These are phyloP conservation scores for Globisporangium emineosum DNA, from an alignment of 352 stramenopile species.

Conservation along the genomic window DNA sequence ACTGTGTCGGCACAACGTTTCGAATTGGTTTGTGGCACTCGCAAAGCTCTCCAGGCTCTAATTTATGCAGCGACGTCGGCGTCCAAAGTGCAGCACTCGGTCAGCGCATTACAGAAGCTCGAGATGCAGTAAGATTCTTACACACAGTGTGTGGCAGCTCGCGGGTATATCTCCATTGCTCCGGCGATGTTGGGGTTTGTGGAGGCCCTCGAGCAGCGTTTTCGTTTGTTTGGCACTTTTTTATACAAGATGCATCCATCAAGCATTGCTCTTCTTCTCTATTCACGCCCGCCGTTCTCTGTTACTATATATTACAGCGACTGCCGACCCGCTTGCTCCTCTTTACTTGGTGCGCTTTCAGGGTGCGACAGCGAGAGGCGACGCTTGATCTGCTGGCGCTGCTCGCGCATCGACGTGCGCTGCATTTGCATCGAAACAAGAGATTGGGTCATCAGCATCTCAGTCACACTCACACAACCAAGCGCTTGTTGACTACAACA, in stretches of 20 bases:
- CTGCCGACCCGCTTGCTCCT: conserved; percentile 1
- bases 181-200: no score
- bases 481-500: conserved; percentile 1
- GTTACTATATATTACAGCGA: background rate
- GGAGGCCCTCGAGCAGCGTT: no score
- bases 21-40: background rate
- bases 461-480: background rate
- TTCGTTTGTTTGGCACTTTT: no score
- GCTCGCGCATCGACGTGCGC: conserved; percentile 8
- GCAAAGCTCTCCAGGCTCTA: conserved; percentile 34
- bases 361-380: conserved; percentile 4
- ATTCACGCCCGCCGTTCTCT: background rate
- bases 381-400: conserved; percentile 7
- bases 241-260: background rate
- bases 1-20: background rate
- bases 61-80: conserved; percentile 28
- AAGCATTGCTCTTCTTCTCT: background rate
- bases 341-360: background rate
- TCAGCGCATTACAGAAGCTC: conserved; percentile 10
- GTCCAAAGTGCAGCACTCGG: conserved; percentile 27
- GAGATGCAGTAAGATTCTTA: no score
- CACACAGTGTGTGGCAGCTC: background rate
- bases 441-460: background rate
- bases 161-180: no score
- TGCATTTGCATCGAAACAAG: background rate